Evolutionary conservation across 2,329 filamentous ascomycete genomes (phyloP), one percentile per base, ranked within the genome.

Genomic region (Aplosporella prunicola): DNA sequence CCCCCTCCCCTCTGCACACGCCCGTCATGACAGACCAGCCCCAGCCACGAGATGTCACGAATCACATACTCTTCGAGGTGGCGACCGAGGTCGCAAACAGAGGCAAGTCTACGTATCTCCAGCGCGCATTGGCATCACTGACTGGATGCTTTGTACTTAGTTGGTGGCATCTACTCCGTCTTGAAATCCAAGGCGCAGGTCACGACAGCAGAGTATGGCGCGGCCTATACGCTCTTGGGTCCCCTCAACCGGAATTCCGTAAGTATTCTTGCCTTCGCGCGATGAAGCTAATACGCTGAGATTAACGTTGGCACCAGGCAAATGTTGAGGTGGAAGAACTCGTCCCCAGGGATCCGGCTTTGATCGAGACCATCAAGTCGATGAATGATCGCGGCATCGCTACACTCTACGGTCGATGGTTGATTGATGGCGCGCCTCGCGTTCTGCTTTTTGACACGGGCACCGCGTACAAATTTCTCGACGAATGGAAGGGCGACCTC

Each of bases 141-240:
- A 25, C 22, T n/a, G n/a, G n/a, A n/a, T n/a, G n/a, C n/a, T n/a
- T n/a, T 14, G 9, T 16, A 13, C 10, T 29, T 40, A 93, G 91
- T 98, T 44, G 91, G 91, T 56, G 91, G 91, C 53, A 98, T 98
- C 66, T 98, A 98, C 71, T 96, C 89, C 11, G 91, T 98, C 48
- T 80, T 98, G 65, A 98, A 98, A 66, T 98, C 91, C 44, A 98
- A 98, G 65, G 89, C 91, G 24, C 89, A 91, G 34, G 91, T 96
- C 44, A 96, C 91, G 28, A 95, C 89, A 1, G 87, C 87, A 44
- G 91, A 98, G 64, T 98, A 96, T 91, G 91, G 91, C 63, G 87
- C 94, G 43, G 78, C 86, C 48, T 98, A 98, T 64, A 93, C 86
- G 18, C 75, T 96, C 47, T 88, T 98, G 59, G 91, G 91, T 2